Evolutionary conservation across 345 rosid species (phyloP).

Genomic region (Eucalyptus pauciflora): DNA sequence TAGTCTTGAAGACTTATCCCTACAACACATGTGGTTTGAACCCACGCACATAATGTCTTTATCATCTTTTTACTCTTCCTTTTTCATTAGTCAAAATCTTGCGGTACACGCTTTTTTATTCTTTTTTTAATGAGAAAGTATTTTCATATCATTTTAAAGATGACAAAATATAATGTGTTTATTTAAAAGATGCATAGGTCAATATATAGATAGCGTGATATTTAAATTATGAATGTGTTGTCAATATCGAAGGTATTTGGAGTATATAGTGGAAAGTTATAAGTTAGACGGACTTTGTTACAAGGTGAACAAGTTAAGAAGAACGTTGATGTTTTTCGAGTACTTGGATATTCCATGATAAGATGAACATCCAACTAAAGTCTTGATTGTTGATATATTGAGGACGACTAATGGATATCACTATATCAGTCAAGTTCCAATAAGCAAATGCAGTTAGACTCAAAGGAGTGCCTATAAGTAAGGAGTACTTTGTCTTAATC

Average conservation of each 20-base stretch:
- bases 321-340: not conserved
- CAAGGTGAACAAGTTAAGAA: not conserved
- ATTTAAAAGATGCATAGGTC: not conserved
- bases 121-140: not conserved
- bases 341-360: not conserved
- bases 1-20: not conserved
- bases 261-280: not conserved
- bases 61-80: not conserved
- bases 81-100: not conserved
- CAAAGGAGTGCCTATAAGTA: not conserved
- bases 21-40: not conserved
- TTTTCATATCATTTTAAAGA: not conserved
- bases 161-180: not conserved
- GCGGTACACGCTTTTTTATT: rapidly evolving
- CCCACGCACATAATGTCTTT: not conserved
- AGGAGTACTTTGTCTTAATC: not conserved
- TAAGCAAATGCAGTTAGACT: not conserved
- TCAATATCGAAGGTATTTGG: rapidly evolving
- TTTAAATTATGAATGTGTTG: not conserved
- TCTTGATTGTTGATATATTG: not conserved
- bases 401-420: not conserved
- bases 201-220: not conserved
- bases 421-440: not conserved
- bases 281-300: not conserved
- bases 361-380: not conserved